Percentiles rank a stretch among this genome's conserved stretches.
Evolutionary conservation across 176 grass and related monocot species (phyloP).

Genomic region (Hsuehochloa calcarea): DNA sequence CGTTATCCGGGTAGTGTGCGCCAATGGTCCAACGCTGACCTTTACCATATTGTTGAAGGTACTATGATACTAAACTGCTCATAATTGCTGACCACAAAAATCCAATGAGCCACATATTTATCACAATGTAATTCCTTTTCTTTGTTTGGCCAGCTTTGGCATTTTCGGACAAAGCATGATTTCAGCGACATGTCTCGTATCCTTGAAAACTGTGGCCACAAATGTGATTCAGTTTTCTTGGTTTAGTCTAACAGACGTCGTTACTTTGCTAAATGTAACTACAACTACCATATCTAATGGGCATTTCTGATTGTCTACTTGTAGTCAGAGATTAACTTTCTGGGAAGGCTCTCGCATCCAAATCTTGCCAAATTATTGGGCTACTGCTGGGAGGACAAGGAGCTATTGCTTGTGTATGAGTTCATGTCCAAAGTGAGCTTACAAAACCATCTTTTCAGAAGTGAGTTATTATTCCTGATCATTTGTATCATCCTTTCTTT

Average conservation of each 20-base stretch:
- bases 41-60: constrained; percentile 9
- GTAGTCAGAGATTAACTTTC: constrained; percentile 85
- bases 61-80: constrained; percentile 10
- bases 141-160: constrained; percentile 8
- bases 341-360: constrained; percentile 82
- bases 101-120: constrained; percentile 38
- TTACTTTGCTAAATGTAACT: neutral
- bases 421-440: constrained; percentile 86
- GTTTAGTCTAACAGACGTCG: constrained; percentile 10
- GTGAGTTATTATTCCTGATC: constrained; percentile 41
- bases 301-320: constrained; percentile 27
- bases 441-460: constrained; percentile 90
- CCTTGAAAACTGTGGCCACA: neutral
- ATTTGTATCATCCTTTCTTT: neutral
- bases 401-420: constrained; percentile 77
- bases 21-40: constrained; percentile 27
- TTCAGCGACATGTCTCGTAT: neutral
- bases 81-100: constrained; percentile 1
- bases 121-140: constrained; percentile 24
- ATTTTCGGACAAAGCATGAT: neutral
- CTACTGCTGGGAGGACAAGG: constrained; percentile 76
- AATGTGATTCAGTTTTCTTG: neutral
- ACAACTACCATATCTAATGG: neutral
- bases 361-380: constrained; percentile 78
- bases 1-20: neutral